These are phyloP conservation scores for Parmelia sp. DNA, from an alignment of 495 filamentous ascomycete genomes.

Conservation along the genomic window DNA sequence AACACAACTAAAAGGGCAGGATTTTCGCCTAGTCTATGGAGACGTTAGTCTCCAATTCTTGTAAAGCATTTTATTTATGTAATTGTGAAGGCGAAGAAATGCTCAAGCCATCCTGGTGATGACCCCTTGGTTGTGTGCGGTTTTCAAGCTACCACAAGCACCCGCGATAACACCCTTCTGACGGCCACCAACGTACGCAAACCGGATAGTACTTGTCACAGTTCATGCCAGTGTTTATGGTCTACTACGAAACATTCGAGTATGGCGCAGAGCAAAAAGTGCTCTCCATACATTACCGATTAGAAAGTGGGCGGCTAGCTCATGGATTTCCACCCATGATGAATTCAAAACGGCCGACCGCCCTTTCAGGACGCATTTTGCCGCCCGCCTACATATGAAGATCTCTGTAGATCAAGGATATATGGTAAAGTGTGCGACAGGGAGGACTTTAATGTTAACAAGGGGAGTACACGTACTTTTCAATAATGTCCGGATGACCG, in stretches of 20 bases:
- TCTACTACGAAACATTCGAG: background rate
- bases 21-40: constrained; percentile 52
- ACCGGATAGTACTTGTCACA: background rate
- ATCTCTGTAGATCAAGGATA: background rate
- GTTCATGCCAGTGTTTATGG: background rate
- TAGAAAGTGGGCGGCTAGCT: background rate
- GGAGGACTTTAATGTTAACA: constrained; percentile 13
- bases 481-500: constrained; percentile 59
- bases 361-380: background rate
- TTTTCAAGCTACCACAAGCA: background rate
- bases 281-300: background rate
- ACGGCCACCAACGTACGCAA: background rate
- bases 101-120: background rate
- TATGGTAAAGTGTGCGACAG: background rate
- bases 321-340: background rate
- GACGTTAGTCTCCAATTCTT: constrained; percentile 25
- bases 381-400: background rate
- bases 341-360: background rate
- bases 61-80: background rate
- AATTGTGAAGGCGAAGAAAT: background rate
- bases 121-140: background rate
- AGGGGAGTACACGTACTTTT: constrained; percentile 49
- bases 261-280: background rate
- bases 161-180: background rate
- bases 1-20: constrained; percentile 47